Percentiles rank a stretch among this genome's conserved stretches.
Conservation (phyloP, 768 basidiomycete genomes). For the Psilocybe cyanescens region DNA sequence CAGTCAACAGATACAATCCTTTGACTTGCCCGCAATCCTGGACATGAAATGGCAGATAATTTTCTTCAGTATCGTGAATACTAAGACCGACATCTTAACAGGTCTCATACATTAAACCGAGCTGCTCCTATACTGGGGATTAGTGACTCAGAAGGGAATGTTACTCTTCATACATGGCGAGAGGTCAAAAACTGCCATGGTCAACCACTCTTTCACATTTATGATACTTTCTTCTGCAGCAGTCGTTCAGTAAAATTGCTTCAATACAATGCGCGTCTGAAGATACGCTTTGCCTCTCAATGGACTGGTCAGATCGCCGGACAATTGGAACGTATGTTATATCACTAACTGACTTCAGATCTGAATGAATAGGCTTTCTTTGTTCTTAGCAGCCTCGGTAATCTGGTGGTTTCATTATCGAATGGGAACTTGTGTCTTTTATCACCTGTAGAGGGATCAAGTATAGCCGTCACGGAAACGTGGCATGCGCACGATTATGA, state of each 20-base stretch:
- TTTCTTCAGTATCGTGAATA: not conserved
- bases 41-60: constrained; percentile 89
- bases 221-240: constrained; percentile 33
- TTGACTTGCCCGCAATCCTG: constrained; percentile 79
- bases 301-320: constrained; percentile 90
- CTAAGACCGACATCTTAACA: constrained; percentile 25
- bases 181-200: constrained; percentile 35
- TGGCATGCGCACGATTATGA: constrained; percentile 95
- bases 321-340: constrained; percentile 45
- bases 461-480: constrained; percentile 48
- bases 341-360: not conserved
- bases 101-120: constrained; percentile 59
- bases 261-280: constrained; percentile 52
- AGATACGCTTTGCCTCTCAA: constrained; percentile 79
- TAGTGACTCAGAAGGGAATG: constrained; percentile 84
- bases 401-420: constrained; percentile 82
- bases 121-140: constrained; percentile 61
- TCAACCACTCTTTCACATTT: constrained; percentile 5
- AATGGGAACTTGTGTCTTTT: constrained; percentile 74
- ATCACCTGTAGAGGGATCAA: constrained; percentile 45
- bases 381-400: constrained; percentile 47
- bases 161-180: constrained; percentile 67
- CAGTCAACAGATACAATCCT: constrained; percentile 66
- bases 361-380: not conserved
- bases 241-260: constrained; percentile 39